A percentile compares a stretch with the other conserved stretches of the same genome.
These are phyloP conservation scores for Penicillium salamii DNA, from an alignment of 495 filamentous ascomycete genomes.

Conservation along the genomic window DNA sequence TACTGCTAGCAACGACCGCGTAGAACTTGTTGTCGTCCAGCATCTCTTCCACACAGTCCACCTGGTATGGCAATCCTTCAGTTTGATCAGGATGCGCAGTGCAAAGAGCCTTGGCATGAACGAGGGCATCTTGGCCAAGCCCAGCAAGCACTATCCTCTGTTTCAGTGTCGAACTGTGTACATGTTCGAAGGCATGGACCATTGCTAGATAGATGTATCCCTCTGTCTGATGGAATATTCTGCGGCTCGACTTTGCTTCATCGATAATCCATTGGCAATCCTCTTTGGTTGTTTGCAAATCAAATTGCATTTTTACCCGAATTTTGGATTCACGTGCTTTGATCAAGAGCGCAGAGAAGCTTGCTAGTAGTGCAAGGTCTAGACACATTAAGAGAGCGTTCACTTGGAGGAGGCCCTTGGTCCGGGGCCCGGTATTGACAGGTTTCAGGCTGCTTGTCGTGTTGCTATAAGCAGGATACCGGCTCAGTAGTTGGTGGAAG, in stretches of 20 bases:
- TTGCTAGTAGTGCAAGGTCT: no score
- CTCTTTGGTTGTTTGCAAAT: slow-evolving; percentile 35
- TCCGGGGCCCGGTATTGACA: slow-evolving; percentile 32
- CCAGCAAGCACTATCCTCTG: background rate
- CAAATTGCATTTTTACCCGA: slow-evolving; percentile 22
- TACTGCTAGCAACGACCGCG: slow-evolving; percentile 41
- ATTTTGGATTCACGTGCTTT: no score
- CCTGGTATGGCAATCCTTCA: slow-evolving; percentile 24
- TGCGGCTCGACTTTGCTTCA: slow-evolving; percentile 5
- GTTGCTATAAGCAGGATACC: slow-evolving; percentile 41
- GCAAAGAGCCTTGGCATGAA: slow-evolving; percentile 29
- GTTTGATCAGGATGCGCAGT: slow-evolving; percentile 20
- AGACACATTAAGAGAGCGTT: no score
- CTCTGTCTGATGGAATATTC: slow-evolving; percentile 23
- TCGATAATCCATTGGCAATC: slow-evolving; percentile 23
- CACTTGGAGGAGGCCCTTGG: no score
- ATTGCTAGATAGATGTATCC: slow-evolving; percentile 34
- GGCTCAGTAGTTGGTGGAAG: slow-evolving; percentile 49
- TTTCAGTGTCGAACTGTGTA: background rate
- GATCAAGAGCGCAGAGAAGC: no score
- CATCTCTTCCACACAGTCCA: slow-evolving; percentile 30
- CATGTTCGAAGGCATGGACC: slow-evolving; percentile 35
- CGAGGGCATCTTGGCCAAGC: slow-evolving; percentile 11
- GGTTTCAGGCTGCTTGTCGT: slow-evolving; percentile 34
- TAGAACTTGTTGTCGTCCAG: slow-evolving; percentile 39